Conservation (phyloP, 306 rosid species). For the Dryas alaskensis region DNA sequence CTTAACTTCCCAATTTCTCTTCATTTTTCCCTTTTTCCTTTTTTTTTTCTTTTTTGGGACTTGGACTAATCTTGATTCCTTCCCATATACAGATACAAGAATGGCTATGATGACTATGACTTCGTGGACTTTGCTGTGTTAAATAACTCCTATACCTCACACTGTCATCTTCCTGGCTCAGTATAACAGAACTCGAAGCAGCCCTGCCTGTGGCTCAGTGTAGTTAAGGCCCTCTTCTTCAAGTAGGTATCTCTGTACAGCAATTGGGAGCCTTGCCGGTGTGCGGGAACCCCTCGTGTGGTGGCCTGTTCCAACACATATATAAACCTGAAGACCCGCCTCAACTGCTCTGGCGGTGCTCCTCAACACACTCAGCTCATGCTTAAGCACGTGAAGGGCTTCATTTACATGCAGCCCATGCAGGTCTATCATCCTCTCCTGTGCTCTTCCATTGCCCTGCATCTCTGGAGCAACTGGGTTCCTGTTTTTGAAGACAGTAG, state of each 20-base stretch:
- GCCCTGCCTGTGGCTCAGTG: constrained; percentile 88
- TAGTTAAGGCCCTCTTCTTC: constrained; percentile 92
- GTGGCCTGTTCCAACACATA: constrained; percentile 94
- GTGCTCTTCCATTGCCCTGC: constrained; percentile 79
- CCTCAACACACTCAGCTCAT: constrained; percentile 71
- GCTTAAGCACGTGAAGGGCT: constrained; percentile 83
- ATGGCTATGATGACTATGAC: constrained; percentile 60
- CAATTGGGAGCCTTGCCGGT: constrained; percentile 77
- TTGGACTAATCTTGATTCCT: constrained; percentile 43
- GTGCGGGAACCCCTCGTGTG: constrained; percentile 95
- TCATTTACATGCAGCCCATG: constrained; percentile 88
- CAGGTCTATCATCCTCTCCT: constrained; percentile 86
- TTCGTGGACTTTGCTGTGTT: constrained; percentile 47
- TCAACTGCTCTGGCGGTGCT: constrained; percentile 76
- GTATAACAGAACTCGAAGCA: constrained; percentile 72
- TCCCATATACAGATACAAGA: constrained; percentile 83
- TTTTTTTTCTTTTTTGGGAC: constrained; percentile 23
- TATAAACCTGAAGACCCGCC: constrained; percentile 72
- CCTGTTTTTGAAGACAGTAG: constrained; percentile 43
- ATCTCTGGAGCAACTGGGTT: constrained; percentile 67
- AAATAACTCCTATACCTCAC: constrained; percentile 64
- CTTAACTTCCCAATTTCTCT: constrained; percentile 34
- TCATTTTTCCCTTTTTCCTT: not conserved
- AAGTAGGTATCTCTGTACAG: constrained; percentile 85
- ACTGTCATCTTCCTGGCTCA: constrained; percentile 44